A percentile compares a stretch with the other conserved stretches of the same genome.
Evolutionary conservation across 805 yeast species (phyloP).

Genomic region (Ogataea pini): DNA sequence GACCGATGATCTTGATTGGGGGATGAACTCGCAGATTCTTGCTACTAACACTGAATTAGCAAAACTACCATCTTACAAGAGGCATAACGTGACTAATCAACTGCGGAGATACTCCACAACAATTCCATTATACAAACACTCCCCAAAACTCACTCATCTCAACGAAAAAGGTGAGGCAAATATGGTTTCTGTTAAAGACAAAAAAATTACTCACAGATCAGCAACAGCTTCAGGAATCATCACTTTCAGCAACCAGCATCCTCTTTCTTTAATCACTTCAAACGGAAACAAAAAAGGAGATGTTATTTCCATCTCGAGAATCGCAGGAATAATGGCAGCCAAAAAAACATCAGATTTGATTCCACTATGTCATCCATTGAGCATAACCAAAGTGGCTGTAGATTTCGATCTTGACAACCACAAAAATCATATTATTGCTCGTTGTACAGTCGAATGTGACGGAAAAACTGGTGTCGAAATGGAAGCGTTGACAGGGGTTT

Average conservation of each 20-base stretch:
- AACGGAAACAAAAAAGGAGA: conserved; percentile 53
- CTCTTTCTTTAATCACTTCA: conserved; percentile 35
- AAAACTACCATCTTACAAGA: not conserved
- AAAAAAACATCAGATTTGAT: conserved; percentile 48
- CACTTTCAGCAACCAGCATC: conserved; percentile 37
- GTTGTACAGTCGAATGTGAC: conserved; percentile 44
- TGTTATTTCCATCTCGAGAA: conserved; percentile 47
- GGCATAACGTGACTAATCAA: too few species aligned
- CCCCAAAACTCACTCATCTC: conserved; percentile 39
- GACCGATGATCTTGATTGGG: conserved; percentile 60
- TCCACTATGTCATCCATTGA: conserved; percentile 53
- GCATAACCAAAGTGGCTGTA: conserved; percentile 42
- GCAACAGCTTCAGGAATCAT: conserved; percentile 49
- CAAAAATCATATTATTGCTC: conserved; percentile 31
- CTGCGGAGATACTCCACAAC: not conserved
- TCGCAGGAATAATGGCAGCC: conserved; percentile 54
- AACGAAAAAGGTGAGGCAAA: conserved; percentile 39
- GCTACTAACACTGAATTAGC: conserved; percentile 13
- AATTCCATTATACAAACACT: not conserved
- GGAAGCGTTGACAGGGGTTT: conserved; percentile 54
- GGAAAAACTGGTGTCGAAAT: conserved; percentile 60
- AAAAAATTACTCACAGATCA: conserved; percentile 39
- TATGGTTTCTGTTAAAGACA: conserved; percentile 51
- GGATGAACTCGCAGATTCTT: conserved; percentile 36
- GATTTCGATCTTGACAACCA: conserved; percentile 29